Evolutionary conservation across 352 stramenopile genomes (phyloP).

Genomic region (Globisporangium takayamanum): DNA sequence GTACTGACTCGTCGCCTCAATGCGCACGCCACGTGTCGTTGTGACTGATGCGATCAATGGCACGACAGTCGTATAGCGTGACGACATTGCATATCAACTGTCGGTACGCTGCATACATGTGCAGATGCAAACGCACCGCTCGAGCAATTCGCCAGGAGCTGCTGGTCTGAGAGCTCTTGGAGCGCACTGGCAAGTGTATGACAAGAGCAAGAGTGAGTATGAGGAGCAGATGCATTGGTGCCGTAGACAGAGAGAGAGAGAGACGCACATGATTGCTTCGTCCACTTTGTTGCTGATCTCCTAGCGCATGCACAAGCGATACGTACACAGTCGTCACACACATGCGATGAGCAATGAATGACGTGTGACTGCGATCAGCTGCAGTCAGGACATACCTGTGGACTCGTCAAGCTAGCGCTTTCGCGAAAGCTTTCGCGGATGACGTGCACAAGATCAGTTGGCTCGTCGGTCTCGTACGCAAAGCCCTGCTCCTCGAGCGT

Average conservation of each 20-base stretch:
- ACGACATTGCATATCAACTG: not conserved
- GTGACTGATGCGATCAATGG: slow-evolving; percentile 31
- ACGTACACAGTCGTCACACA: not conserved
- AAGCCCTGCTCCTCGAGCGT: slow-evolving; percentile 36
- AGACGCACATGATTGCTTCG: slow-evolving; percentile 50
- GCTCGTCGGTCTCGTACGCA: slow-evolving; percentile 14
- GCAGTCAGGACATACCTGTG: slow-evolving; percentile 21
- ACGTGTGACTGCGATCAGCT: no score
- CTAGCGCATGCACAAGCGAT: slow-evolving; percentile 10
- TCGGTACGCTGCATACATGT: not conserved
- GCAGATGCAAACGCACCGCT: slow-evolving; percentile 32
- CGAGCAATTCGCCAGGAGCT: slow-evolving; percentile 60
- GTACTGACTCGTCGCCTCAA: slow-evolving; percentile 73
- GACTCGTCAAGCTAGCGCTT: slow-evolving; percentile 27
- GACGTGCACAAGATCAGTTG: slow-evolving; percentile 27
- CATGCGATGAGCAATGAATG: not conserved
- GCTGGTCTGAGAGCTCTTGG: slow-evolving; percentile 57
- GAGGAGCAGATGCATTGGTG: not conserved
- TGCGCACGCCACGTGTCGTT: slow-evolving; percentile 51
- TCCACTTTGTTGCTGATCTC: slow-evolving; percentile 45
- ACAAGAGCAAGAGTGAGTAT: not conserved
- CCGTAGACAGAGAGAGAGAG: not conserved
- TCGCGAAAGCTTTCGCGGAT: slow-evolving; percentile 41
- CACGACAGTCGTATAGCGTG: not conserved
- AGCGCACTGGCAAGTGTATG: slow-evolving; percentile 25